Evolutionary conservation across 2,329 filamentous ascomycete genomes (phyloP), one percentile per base, ranked within the genome.

Genomic region (Pseudomassariella vexata): DNA sequence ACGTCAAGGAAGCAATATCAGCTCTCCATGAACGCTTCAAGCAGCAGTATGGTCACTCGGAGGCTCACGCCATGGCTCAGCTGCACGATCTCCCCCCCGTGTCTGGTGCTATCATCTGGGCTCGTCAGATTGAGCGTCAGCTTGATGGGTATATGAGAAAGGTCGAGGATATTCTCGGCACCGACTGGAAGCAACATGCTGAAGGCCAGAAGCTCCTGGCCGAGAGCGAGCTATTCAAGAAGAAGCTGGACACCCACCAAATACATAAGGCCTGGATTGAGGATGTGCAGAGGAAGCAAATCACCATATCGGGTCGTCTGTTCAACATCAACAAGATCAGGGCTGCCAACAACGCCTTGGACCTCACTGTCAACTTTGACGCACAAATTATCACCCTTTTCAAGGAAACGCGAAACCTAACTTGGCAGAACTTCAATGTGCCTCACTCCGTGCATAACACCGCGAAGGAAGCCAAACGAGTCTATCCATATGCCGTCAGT

Each of bases 51-150:
- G 94, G 89, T 3, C 88, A 96, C 54, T 96, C 94, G 0, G 92
- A 98, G 61, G 88, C 92, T 3, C 90, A 96, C 56, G 88, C 88
- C 4, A 98, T 99, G 94, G 89, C 92, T 3, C 90, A 96, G 59
- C 71, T 99, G 36, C 88, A 90, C 40, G 92, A 99, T 59, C 68
- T 98, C 11, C 92, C 92, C 1, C 92, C 94, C 0, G 89, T 98
- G 1, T 94, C 92, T 5, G 94, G 92, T 35, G 90, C 90, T 21
- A 95, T 99, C 45, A 94, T 98, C 32, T 96, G 92, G 85, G 90
- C 90, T 16, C 82, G 87, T 25, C 92, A 98, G 59, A 98, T 99
- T 40, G 90, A 98, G 64, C 80, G 87, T 21, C 92, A 98, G 57
- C 76, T 98, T 8, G 83, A 95, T 51, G 85, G 82, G 9, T 98